Base-by-base conservation (phyloP, 495 filamentous ascomycete species). In the Lophiostoma macrostomum region DNA sequence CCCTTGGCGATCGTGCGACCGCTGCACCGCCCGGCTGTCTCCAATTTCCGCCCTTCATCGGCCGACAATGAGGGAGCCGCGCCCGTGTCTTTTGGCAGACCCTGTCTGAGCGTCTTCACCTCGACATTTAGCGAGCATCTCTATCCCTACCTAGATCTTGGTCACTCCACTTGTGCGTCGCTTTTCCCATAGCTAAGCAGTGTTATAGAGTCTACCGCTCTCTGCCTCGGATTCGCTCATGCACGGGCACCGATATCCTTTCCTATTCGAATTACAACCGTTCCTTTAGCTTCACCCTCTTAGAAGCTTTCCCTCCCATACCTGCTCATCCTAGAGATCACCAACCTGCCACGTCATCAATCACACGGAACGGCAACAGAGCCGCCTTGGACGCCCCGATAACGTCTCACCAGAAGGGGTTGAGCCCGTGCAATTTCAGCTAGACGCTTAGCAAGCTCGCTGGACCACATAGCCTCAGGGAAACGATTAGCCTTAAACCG, bases 321-420 rank as follows among this genome's bases (percentile, higher is more conserved):
- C 16, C 29, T 35, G 18, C 44, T 48, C 44, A 14, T 48, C 44
- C 23, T 22, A 30, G 44, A 20, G 28, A 35, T 48, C 27, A 12
- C 36, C 20, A 30, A 48, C 44, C 44, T 48, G 22, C 16, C 39
- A 43, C 22, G 39, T 22, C 39, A 43, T 43, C 22, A 43, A 27
- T 43, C 39, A 43, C 39, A 16, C 39, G 39, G 39, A 43, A 43
- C 28, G 42, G 42, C 42, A 46, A 32, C 18, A 20, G 27, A 48
- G 23, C 7, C 29, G 41, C 41, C 41, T 45, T 45, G 24, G 5
- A 30, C 41, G 41, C 25, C 44, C 23, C 30, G 29, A 34, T 34
- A 34, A 30, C 29, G 16, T 47, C 44, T 34, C 41, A 7, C 3
- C 41, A 35, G 18, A 13, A 47, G 29, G 44, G 28, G 28, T 22